phyloP scores from a whole-genome alignment of 208 protist genomes.

The Acanthamoeba lenticulata region DNA sequence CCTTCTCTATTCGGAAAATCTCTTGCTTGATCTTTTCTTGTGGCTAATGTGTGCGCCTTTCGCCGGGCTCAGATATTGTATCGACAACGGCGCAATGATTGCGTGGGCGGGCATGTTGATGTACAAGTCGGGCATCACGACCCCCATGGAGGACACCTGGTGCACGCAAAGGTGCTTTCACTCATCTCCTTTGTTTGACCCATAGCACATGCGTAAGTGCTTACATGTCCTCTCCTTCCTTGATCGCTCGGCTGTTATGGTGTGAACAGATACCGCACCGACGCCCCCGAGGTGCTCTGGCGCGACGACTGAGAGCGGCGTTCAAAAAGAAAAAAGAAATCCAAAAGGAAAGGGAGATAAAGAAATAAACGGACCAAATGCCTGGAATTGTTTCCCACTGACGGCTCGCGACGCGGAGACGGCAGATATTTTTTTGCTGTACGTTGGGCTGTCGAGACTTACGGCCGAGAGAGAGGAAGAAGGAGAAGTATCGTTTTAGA shows the following conservation, averaged over 20 bases:
- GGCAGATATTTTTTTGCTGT: no score
- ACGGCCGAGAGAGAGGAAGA: no score
- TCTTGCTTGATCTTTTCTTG: background rate
- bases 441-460: no score
- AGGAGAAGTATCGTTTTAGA: no score
- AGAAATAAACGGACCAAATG: no score
- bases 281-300: constrained; percentile 43
- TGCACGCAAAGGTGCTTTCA: constrained; percentile 84
- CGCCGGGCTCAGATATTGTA: constrained; percentile 93
- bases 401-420: no score
- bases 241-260: background rate
- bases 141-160: constrained; percentile 78
- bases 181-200: background rate
- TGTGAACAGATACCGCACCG: constrained; percentile 43
- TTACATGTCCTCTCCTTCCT: background rate
- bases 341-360: no score
- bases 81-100: constrained; percentile 99
- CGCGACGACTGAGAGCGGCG: background rate
- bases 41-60: background rate
- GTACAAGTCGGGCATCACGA: constrained; percentile 82
- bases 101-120: constrained; percentile 96
- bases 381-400: no score
- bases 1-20: background rate
- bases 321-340: background rate
- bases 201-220: background rate